Base-by-base conservation (phyloP, 2,329 filamentous ascomycete genomes). In the Neofusicoccum sp. region DNA sequence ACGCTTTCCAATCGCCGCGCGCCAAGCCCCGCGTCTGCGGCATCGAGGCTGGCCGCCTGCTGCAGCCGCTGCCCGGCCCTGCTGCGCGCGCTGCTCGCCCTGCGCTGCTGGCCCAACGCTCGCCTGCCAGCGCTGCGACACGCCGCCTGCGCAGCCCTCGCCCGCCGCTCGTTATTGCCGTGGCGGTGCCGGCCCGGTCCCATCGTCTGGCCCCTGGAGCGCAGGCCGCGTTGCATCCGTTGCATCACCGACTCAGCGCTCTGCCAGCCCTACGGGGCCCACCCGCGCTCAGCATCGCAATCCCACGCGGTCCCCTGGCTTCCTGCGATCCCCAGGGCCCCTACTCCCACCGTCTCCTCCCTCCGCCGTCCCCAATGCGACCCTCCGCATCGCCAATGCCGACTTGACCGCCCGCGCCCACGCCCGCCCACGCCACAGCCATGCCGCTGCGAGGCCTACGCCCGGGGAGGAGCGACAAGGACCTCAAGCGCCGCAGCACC, bases 401-500 rank as follows among this genome's bases (percentile, higher is more conserved):
- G 41, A 58, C 56, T 48, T 60, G 56, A 62, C 45, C 53, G 44
- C 53, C 49, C 45, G 54, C 54, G 38, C 28, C 47, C 57, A 51
- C 36, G 38, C 47, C 41, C 60, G 41, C 51, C 51, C 41, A 56
- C 12, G 41, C 54, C 44, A 69, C 66, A 69, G 72, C 70, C 68
- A 77, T 77, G 75, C 72, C 73, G 71, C 66, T 75, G 66, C 72
- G 65, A 69, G 70, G 67, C 59, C 68, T 75, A 67, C 73, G 73
- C 62, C 67, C 73, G 38, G 69, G 69, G 64, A 71, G 69, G 63
- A 75, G 73, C 67, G 73, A 76, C 58, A 71, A 70, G 65, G 73
- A 77, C 65, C 73, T 76, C 67, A 73, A 74, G 63, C 77, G 78
- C 61, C 73, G 75, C 63, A 79, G 76, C 65, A 76, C 76, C 58